Evolutionary conservation across 176 grass and related monocot species (phyloP).

Genomic region (Urochloa ruziziensis): DNA sequence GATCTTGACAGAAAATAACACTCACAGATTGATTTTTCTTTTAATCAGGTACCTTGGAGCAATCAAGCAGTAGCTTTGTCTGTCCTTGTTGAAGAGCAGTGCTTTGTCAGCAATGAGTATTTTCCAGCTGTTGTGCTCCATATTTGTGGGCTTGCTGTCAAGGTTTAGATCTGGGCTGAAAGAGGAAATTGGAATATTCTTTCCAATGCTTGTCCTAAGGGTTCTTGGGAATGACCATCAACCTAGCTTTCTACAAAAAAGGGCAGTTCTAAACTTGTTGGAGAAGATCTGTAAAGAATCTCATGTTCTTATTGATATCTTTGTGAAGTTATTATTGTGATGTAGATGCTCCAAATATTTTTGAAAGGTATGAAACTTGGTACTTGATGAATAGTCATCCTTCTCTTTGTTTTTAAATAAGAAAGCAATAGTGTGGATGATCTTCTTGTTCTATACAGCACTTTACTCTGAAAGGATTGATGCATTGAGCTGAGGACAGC

Average conservation of each 20-base stretch:
- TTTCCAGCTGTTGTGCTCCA: conserved; percentile 89
- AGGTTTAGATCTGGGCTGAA: conserved; percentile 94
- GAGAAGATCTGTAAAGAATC: conserved; percentile 89
- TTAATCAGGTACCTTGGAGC: conserved; percentile 82
- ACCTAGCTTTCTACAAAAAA: conserved; percentile 97
- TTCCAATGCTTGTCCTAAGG: conserved; percentile 91
- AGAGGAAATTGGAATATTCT: conserved; percentile 98
- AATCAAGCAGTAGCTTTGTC: conserved; percentile 95
- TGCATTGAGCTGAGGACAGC: background rate
- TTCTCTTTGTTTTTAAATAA: conserved; percentile 20
- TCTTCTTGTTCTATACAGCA: background rate
- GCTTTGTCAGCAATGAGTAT: conserved; percentile 89
- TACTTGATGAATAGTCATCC: conserved; percentile 10
- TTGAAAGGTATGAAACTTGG: conserved; percentile 70
- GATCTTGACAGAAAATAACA: conserved; percentile 10
- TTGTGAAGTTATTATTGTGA: conserved; percentile 98
- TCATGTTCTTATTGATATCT: conserved; percentile 88
- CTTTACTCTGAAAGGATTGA: background rate
- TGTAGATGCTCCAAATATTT: conserved; percentile 94
- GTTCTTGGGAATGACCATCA: conserved; percentile 92
- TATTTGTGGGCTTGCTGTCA: conserved; percentile 83
- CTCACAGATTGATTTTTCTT: conserved; percentile 6
- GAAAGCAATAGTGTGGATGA: background rate
- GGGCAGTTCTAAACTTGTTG: conserved; percentile 82
- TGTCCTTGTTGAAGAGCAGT: conserved; percentile 97